Evolutionary conservation across 306 rosid genomes (phyloP), one percentile per base, ranked within the genome.

Genomic region (Cucumis melo): DNA sequence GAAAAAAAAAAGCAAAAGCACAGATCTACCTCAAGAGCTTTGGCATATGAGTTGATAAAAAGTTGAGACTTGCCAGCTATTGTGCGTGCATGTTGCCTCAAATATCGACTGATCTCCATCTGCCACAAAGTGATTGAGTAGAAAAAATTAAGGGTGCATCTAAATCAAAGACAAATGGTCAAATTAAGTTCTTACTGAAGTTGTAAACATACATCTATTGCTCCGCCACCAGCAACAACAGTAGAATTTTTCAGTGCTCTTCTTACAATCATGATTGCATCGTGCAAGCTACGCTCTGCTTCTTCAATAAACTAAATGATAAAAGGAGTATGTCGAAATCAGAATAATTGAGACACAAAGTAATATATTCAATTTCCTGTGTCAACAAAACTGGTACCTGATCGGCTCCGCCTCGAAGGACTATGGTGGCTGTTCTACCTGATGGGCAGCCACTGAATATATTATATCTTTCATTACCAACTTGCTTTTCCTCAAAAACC

Each of bases 381-480:
- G 29, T 63, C 70, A 27, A 54, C 27, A 68, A 36, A 75, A 41
- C 51, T 34, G 73, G 79, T 60, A 90, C 99, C 97, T 95, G 99
- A 82, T 95, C 99, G 50, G 99, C 99, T 82, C 99, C 99, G 75
- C 99, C 99, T 21, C 99, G 96, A 83, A 95, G 96, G 81, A 95
- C 99, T 76, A 95, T 95, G 66, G 99, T 95, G 74, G 99, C 96
- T 77, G 99, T 95, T 65, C 39, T 83, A 78, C 98, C 98, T 50
- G 99, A 89, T 61, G 99, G 98, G 75, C 99, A 95, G 78, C 99
- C 99, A 82, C 83, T 90, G 77, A 95, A 95, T 80, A 95, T 87
- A 79, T 94, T 95, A 81, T 92, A 95, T 82, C 99, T 89, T 83
- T 95, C 99, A 75, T 95, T 95, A 82, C 99, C 99, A 42, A 95